These are phyloP conservation scores for Platanthera zijinensis DNA, from an alignment of 106 monocot genomes.

Conservation along the genomic window DNA sequence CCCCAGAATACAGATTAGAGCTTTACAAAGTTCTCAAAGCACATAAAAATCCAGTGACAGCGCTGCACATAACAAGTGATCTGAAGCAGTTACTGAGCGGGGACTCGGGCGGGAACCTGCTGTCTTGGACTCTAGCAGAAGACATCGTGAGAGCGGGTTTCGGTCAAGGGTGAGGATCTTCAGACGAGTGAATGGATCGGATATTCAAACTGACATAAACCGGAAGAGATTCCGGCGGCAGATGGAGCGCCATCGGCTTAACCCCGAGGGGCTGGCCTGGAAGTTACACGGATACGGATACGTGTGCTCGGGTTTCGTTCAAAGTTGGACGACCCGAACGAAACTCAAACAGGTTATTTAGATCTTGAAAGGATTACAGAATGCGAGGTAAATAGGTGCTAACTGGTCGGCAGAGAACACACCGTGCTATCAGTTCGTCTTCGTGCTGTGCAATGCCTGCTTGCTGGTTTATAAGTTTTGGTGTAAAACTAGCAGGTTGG, in stretches of 20 bases:
- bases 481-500: neutral
- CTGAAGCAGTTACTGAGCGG: conserved; percentile 84
- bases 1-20: conserved; percentile 58
- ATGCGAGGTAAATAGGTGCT: neutral
- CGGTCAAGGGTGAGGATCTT: conserved; percentile 18
- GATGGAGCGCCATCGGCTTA: neutral
- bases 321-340: neutral
- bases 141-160: conserved; percentile 41
- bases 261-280: neutral
- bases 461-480: conserved; percentile 5
- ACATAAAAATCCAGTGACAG: conserved; percentile 84
- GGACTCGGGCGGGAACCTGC: conserved; percentile 55
- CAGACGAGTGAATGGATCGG: neutral
- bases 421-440: neutral
- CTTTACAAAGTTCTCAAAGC: conserved; percentile 73
- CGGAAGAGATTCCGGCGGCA: neutral
- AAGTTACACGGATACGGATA: neutral
- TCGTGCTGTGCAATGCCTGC: neutral
- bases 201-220: conserved; percentile 1
- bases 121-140: conserved; percentile 84
- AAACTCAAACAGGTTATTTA: neutral
- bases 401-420: neutral
- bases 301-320: neutral
- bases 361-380: neutral
- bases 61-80: conserved; percentile 63